Evolutionary conservation across 495 filamentous ascomycete genomes (phyloP).

Genomic region (Trichodelitschia bisporula): DNA sequence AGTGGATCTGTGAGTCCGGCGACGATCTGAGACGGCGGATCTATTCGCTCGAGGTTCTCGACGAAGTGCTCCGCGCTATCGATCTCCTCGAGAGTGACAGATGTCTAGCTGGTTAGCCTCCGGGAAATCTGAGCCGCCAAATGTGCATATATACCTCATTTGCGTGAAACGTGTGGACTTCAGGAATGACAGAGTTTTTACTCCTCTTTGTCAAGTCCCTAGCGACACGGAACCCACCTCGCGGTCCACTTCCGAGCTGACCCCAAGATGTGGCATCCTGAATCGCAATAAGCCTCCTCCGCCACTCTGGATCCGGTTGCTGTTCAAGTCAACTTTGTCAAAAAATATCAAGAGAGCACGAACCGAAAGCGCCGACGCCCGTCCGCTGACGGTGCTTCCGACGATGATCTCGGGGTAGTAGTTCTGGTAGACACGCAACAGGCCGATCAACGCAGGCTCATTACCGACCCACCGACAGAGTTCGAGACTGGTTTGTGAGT

Average conservation of each 20-base stretch:
- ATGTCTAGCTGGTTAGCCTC: slow-evolving; percentile 18
- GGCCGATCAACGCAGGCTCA: slow-evolving; percentile 50
- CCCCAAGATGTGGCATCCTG: slow-evolving; percentile 26
- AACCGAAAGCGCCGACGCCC: slow-evolving; percentile 1
- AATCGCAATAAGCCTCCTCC: slow-evolving; percentile 36
- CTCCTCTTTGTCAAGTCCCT: slow-evolving; percentile 21
- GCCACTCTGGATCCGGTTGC: slow-evolving; percentile 62
- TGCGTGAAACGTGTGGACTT: slow-evolving; percentile 50
- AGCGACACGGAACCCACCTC: slow-evolving; percentile 26
- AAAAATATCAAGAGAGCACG: too few relatives aligned
- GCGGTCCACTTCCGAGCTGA: slow-evolving; percentile 9
- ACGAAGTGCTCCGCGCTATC: slow-evolving; percentile 49
- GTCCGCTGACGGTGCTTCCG: slow-evolving; percentile 25
- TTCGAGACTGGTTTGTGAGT: slow-evolving; percentile 21
- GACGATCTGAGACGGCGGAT: slow-evolving; percentile 57
- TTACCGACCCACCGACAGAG: slow-evolving; percentile 36
- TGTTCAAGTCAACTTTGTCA: slow-evolving; percentile 16
- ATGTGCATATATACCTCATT: slow-evolving; percentile 24
- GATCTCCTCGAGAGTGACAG: slow-evolving; percentile 55
- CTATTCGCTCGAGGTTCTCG: slow-evolving; percentile 50
- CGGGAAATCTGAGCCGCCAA: not conserved
- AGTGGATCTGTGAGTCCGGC: slow-evolving; percentile 52
- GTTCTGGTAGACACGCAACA: slow-evolving; percentile 68
- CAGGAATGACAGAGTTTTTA: slow-evolving; percentile 28
- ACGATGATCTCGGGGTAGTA: slow-evolving; percentile 77